phyloP scores from a whole-genome alignment of 1,284 basidiomycete species.

The Wallemia mellicola region DNA sequence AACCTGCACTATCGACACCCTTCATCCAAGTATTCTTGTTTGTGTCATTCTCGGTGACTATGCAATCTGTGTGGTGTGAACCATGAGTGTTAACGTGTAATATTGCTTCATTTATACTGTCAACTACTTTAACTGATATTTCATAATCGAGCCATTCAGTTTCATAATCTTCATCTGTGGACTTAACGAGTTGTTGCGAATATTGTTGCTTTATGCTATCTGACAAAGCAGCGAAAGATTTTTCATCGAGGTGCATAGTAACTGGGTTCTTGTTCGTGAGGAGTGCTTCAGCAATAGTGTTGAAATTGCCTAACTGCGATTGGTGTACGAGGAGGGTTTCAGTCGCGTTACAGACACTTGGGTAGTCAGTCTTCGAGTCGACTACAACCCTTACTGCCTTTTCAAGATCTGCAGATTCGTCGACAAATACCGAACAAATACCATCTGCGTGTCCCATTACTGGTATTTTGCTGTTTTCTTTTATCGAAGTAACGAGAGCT shows the following conservation, averaged over 20 bases:
- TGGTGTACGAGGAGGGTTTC: constrained; percentile 73
- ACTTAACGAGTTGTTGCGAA: constrained; percentile 22
- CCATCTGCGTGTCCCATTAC: constrained; percentile 99
- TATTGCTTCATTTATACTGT: constrained; percentile 42
- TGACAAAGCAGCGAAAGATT: constrained; percentile 25
- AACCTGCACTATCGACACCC: constrained; percentile 70
- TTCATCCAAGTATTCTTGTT: constrained; percentile 47
- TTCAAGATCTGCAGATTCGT: constrained; percentile 41
- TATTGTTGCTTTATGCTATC: constrained; percentile 9
- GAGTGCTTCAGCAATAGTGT: constrained; percentile 39
- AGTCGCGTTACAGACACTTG: constrained; percentile 78
- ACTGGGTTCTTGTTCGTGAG: constrained; percentile 28
- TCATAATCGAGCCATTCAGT: constrained; percentile 69
- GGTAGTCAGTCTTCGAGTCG: constrained; percentile 88
- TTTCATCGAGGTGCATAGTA: constrained; percentile 43
- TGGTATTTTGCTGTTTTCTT: constrained; percentile 67
- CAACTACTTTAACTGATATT: constrained; percentile 44
- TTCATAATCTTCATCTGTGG: constrained; percentile 33
- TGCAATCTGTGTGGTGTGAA: constrained; percentile 81
- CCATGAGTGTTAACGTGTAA: constrained; percentile 71
- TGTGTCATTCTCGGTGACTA: constrained; percentile 48
- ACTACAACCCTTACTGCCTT: constrained; percentile 56
- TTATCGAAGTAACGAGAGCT: constrained; percentile 58
- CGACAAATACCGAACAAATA: constrained; percentile 63
- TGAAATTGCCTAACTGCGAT: constrained; percentile 31